These are phyloP conservation scores for Exophiala alcalophila DNA, from an alignment of 2,329 filamentous ascomycete genomes.

Conservation along the genomic window DNA sequence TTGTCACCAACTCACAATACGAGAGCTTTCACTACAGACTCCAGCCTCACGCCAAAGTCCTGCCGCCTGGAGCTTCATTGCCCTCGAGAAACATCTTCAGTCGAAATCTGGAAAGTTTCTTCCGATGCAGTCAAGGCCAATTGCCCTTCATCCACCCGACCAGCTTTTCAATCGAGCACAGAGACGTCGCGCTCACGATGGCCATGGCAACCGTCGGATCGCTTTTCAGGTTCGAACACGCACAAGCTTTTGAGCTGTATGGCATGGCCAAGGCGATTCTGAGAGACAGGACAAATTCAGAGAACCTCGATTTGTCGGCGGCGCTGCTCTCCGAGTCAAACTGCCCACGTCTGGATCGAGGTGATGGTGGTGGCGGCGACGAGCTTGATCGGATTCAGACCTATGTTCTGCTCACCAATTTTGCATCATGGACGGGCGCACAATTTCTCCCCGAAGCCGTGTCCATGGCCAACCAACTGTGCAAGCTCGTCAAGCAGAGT, in stretches of 20 bases:
- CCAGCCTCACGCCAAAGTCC: conserved; percentile 1
- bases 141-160: conserved; percentile 65
- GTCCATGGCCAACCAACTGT: conserved; percentile 15
- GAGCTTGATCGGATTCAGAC: conserved; percentile 13
- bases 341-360: neutral
- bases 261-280: conserved; percentile 61
- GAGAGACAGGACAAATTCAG: conserved; percentile 52
- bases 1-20: conserved; percentile 7
- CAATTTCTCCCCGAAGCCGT: conserved; percentile 10
- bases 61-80: conserved; percentile 54
- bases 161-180: conserved; percentile 61
- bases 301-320: conserved; percentile 3
- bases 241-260: conserved; percentile 41
- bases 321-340: neutral
- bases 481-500: conserved; percentile 38
- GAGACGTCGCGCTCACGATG: conserved; percentile 65
- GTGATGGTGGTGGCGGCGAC: no score
- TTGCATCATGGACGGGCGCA: conserved; percentile 32
- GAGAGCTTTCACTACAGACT: conserved; percentile 10
- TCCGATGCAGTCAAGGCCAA: conserved; percentile 62
- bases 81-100: conserved; percentile 67
- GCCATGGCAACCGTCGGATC: conserved; percentile 62
- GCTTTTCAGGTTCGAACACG: conserved; percentile 49
- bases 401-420: conserved; percentile 8
- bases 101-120: conserved; percentile 67